Evolutionary conservation across 2,329 filamentous ascomycete genomes (phyloP), one percentile per base, ranked within the genome.

Genomic region (Catunica adiposa): DNA sequence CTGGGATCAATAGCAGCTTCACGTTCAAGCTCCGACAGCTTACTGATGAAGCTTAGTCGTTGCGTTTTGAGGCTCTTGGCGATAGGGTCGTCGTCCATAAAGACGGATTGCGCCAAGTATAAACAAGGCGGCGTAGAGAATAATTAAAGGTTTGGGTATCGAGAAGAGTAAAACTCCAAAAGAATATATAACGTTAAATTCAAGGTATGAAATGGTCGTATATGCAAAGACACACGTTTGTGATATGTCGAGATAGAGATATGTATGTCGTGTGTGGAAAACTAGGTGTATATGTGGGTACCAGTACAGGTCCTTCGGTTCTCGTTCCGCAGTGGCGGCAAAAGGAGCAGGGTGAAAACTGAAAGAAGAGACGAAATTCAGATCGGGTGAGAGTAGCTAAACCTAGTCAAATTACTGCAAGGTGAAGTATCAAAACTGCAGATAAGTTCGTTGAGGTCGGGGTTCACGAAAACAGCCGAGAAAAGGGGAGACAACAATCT

Each of bases 71-170:
- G 50, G 31, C 54, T 58, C 54, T 58, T 58, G 42, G 56, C 50
- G 31, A 58, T 34, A 44, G 56, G 56, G 51, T 58, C 56, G 56
- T 58, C 56, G 56, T 58, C 56, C 56, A 58, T 58, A 53, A 55
- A 58, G 47, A 38, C 42, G 40, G 37, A 40, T 48, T 52, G n/a
- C n/a, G 44, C 44, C 44, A 23, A 48, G 44, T 48, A 15, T 25
- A n/a, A 14, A 48, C 44, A 48, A 48, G 44, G 44, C 44, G 25
- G 11, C 22, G 8, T 23, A 23, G 22, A 9, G 17, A 8, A 8
- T 9, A 20, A 26, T 25, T 11, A 48, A n/a, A 20, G 22, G 44
- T 48, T 7, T 25, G 9, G 15, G 26, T 48, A 44, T 44, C 15
- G 40, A 11, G 29, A 11, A 34, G 29, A 11, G 29, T 34, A 5